Evolutionary conservation across 352 stramenopile species (phyloP), one percentile per base, ranked within the genome.

Genomic region (Phytophthora cryptogea): DNA sequence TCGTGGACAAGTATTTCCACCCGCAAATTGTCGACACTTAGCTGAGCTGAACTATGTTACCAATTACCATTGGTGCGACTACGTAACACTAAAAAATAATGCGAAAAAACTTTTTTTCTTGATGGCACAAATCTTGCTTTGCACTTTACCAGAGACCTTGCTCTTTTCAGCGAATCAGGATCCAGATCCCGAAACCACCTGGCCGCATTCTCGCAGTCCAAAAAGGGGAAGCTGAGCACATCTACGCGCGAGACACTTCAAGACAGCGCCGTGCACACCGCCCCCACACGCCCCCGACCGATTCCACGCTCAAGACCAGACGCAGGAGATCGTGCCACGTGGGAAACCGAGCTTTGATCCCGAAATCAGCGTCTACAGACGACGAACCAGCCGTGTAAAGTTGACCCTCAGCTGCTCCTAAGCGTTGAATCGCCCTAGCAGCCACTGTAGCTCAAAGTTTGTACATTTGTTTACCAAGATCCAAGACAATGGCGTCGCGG

Each of bases 1-100:
- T 93, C 61, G 70, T 98, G 20, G 48, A 74, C 28, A 91, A 94
- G 26, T 97, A 96, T 58, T 95, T 94, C 59, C 41, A 42, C 8
- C 30, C 45, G 36, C 56, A 59, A 30, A 57, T 65, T 59, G 42
- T 49, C 5, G 6, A 5, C 9, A 10, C 14, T 50, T 50, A 20
- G 11, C 39, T 41, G n/a, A 45, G 40, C 26, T 7, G 27, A 56
- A 47, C 7, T 17, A 57, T 46, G 47, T 42, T 42, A 40, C 10
- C 39, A 52, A 63, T 50, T 32, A 44, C 36, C 13, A 42, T 42
- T 42, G 16, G 14, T 13, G 11, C 14, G 2, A 17, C 17, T 17
- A 14, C 11, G 20, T 23, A 23, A 23, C 20, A 2, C 2, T 23
- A 23, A 23, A 23, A 2, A 23, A 23, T 23, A 23, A 23, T 23